Conservation (phyloP, 768 basidiomycete genomes). For the Boletus rex-veris region DNA sequence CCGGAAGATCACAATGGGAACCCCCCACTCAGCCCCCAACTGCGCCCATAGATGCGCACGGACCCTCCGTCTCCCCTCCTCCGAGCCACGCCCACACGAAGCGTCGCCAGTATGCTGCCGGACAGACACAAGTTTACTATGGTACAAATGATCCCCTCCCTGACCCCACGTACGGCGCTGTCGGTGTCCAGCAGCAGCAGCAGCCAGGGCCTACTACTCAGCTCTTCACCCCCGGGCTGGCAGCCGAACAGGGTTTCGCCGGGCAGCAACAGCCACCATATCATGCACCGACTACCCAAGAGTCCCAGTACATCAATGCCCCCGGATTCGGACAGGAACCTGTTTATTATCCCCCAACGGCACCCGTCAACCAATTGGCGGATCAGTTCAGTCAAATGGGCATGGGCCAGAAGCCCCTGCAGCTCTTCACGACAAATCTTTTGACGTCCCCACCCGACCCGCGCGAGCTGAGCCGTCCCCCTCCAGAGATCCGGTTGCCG, state of each 20-base stretch:
- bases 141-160: conserved; percentile 44
- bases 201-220: conserved; percentile 44
- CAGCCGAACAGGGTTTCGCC: conserved; percentile 63
- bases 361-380: conserved; percentile 57
- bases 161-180: conserved; percentile 42
- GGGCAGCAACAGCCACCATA: conserved; percentile 56
- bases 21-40: conserved; percentile 47
- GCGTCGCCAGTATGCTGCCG: conserved; percentile 91
- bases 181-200: conserved; percentile 28
- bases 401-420: conserved; percentile 73
- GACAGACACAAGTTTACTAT: conserved; percentile 89
- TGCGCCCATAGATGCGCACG: conserved; percentile 38
- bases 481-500: conserved; percentile 88
- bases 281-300: conserved; percentile 44
- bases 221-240: conserved; percentile 85
- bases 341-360: conserved; percentile 36
- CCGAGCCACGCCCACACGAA: conserved; percentile 49
- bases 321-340: conserved; percentile 45
- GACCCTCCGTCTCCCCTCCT: conserved; percentile 43
- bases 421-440: conserved; percentile 85
- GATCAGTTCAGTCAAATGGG: conserved; percentile 92
- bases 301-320: conserved; percentile 44
- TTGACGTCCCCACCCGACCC: conserved; percentile 93
- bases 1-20: conserved; percentile 89
- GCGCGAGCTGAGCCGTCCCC: conserved; percentile 70